A percentile compares a stretch with the other conserved stretches of the same genome.
These are phyloP conservation scores for Tylopilus orsonianus DNA, from an alignment of 1,284 basidiomycete genomes.

Conservation along the genomic window DNA sequence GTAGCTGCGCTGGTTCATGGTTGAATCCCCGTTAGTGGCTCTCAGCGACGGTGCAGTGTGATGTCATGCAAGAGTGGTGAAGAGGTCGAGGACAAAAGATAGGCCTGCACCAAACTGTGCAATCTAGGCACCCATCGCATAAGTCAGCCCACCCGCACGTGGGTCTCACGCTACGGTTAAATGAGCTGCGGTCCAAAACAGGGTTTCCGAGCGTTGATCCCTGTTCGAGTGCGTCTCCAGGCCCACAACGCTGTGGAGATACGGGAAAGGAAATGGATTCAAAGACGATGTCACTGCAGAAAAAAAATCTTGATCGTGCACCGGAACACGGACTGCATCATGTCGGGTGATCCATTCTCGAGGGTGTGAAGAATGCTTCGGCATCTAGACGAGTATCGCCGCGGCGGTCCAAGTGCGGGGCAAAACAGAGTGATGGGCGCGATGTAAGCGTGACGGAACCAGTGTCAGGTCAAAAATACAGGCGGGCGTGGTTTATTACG, in stretches of 20 bases:
- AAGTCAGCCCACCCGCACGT: not conserved
- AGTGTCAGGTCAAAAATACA: slow-evolving; percentile 5
- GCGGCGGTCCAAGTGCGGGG: not conserved
- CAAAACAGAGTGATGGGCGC: slow-evolving; percentile 2
- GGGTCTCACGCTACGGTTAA: not conserved
- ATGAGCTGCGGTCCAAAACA: too few relatives aligned
- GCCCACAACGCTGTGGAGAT: not conserved
- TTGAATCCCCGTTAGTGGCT: not conserved
- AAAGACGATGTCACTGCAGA: too few relatives aligned
- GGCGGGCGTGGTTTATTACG: too few relatives aligned
- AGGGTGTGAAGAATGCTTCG: not conserved
- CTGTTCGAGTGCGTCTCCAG: not conserved
- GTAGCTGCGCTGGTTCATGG: too few relatives aligned
- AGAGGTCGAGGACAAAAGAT: not conserved
- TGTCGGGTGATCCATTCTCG: slow-evolving; percentile 1
- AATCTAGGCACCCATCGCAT: not conserved
- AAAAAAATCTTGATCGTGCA: not conserved
- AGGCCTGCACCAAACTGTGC: not conserved
- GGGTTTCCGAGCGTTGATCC: too few relatives aligned
- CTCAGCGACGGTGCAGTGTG: not conserved
- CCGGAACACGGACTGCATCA: not conserved
- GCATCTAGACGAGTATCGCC: not conserved
- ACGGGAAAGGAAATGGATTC: too few relatives aligned
- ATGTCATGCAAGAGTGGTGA: not conserved
- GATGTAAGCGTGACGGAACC: not conserved